Base-by-base conservation (phyloP, 352 stramenopile species). In the Phytophthora pistaciae region DNA sequence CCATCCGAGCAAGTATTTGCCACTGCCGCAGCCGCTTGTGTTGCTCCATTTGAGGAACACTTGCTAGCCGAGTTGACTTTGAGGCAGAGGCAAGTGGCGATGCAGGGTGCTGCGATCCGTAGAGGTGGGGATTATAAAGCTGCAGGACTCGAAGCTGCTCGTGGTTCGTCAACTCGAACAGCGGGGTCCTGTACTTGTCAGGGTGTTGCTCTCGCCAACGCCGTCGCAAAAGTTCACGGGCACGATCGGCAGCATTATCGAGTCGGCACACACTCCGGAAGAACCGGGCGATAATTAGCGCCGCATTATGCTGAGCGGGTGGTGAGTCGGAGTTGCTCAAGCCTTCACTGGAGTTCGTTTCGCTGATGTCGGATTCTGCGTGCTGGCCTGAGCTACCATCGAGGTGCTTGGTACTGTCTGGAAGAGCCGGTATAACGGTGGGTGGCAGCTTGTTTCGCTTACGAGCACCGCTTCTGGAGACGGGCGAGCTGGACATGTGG, bases 91-190 rank as follows among this genome's bases (percentile, higher is more conserved):
- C 33, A 61, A 75, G 20, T 25, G 72, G 58, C 31, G 59, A 66
- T 25, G 27, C 16, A 33, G 27, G 23, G 27, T 73, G 63, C 16
- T 70, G 67, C 0, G 76, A 71, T 58, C 33, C 78, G 50, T 83
- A 91, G 1, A 91, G 59, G 16, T 78, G 64, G n/a, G 85, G 85
- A 36, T 92, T 92, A 58, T 88, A 91, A 54, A 83, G 84, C 57
- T 89, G 83, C 53, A 92, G 66, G 2, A 92, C 68, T 1, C 69
- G 78, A 9, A 89, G 69, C 48, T 91, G 85, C 53, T 92, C 58
- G 23, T 61, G 66, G 10, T 68, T 77, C 14, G 70, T 89, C 57
- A 90, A 52, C 20, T 75, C 58, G 8, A 61, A 60, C n/a, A 74
- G 40, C 6, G 70, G 65, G 36, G 60, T 68, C 21, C 63, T 66